Base-by-base conservation (phyloP, 805 yeast genomes). In the Metschnikowia orientalis region DNA sequence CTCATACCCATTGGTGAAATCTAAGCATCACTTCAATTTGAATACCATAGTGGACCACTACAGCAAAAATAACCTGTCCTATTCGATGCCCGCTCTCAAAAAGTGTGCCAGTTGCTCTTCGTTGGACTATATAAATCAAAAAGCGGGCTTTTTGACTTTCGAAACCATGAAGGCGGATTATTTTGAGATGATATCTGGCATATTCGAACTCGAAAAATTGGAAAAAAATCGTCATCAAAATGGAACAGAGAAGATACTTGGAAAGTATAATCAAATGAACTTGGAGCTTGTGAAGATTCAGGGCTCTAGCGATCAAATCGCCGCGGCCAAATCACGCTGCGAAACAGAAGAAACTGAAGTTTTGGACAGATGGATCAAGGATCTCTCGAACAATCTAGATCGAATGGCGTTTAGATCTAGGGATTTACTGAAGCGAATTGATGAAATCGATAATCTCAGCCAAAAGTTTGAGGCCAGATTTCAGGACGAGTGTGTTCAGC, bases 401-500 rank as follows among this genome's bases (percentile, higher is more conserved):
- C 42, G 68, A 29, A 50, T 66, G 38, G 44, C 57, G 2, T 66
- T 66, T 37, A 67, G 67, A 33, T 57, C 69, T 3, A 49, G 69
- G 33, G 61, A 63, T n/a, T 60, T 66, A 4, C 49, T 46, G 18
- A 64, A 63, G 35, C 47, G 69, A 33, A 53, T 66, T 26, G 63
- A 58, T 31, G 72, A 66, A 41, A 47, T 66, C 21, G 69, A 65
- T 18, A 61, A 59, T 18, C 56, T 54, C 34, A 44, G 56, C 21
- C 50, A 48, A 26, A 28, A 52, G 8, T 50, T 63, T 31, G 57
- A 54, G 29, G 27, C 45, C 10, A 58, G 54, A 35, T 37, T 62
- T 17, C 46, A 54, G 33, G 51, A 50, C 15, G 59, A 61, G 25
- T 51, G 58, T 26, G 33, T 45, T 24, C 31, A 35, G 9, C 61